Conservation (phyloP, 345 rosid genomes). For the Eucalyptus shirleyi region DNA sequence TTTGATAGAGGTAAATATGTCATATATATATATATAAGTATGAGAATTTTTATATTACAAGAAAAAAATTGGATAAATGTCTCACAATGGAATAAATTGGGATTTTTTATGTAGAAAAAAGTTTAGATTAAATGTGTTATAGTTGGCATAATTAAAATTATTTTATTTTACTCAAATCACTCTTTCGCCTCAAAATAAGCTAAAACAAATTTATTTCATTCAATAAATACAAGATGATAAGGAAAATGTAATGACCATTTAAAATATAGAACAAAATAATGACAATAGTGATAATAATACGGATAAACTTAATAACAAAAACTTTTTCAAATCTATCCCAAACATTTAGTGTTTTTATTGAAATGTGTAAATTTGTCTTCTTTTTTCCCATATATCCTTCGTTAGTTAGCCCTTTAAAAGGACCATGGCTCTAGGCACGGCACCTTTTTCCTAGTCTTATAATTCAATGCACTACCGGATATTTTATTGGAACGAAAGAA, state of each 20-base stretch:
- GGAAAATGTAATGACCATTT: not conserved
- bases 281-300: not conserved
- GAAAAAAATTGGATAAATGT: no score
- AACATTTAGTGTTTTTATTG: not conserved
- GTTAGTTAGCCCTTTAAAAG: not conserved
- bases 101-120: no score
- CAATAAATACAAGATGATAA: not conserved
- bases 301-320: not conserved
- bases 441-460: not conserved
- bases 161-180: not conserved
- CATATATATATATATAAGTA: no score
- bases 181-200: not conserved
- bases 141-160: no score
- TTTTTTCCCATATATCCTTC: not conserved
- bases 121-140: not conserved
- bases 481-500: not conserved
- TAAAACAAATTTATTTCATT: not conserved
- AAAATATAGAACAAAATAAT: no score
- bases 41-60: no score
- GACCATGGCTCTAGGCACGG: not conserved
- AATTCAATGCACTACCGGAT: not conserved
- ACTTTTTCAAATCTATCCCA: not conserved
- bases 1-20: no score
- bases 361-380: not conserved
- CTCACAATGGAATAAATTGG: no score